Evolutionary conservation across 352 stramenopile species (phyloP).

Genomic region (Globisporangium paddicum): DNA sequence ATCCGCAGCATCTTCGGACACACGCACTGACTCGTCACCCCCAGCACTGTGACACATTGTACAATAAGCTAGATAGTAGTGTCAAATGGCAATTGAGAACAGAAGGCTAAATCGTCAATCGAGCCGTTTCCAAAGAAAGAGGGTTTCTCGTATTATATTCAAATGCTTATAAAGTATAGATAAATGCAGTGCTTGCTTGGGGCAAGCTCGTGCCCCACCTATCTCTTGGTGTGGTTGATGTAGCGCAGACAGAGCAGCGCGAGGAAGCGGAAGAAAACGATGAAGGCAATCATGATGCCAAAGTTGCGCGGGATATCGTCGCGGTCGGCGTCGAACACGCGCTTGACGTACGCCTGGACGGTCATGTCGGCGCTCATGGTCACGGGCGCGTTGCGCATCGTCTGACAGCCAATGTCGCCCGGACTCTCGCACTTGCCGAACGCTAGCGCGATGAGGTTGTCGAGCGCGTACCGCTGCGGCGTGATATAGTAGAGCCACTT

Average conservation of each 20-base stretch:
- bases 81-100: too few species aligned
- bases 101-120: too few species aligned
- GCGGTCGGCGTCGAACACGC: conserved; percentile 14
- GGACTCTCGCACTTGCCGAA: conserved; percentile 10
- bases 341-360: conserved; percentile 19
- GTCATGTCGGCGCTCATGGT: conserved; percentile 4
- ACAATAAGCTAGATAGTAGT: too few species aligned
- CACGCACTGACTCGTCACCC: too few species aligned
- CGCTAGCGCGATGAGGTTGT: conserved; percentile 1
- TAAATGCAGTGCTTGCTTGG: too few species aligned
- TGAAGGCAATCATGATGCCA: conserved; percentile 19
- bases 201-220: too few species aligned
- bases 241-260: conserved; percentile 19
- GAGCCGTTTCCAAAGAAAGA: too few species aligned
- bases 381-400: conserved; percentile 8
- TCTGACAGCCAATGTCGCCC: conserved; percentile 10
- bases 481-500: conserved; percentile 24
- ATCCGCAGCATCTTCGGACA: too few species aligned
- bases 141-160: too few species aligned
- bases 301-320: conserved; percentile 18
- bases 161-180: too few species aligned
- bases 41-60: too few species aligned
- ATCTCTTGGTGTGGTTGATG: conserved; percentile 23
- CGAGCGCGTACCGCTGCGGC: conserved; percentile 13
- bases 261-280: conserved; percentile 18